These are phyloP conservation scores for Mycogone perniciosa DNA, from an alignment of 2,329 filamentous ascomycete genomes.

Conservation along the genomic window DNA sequence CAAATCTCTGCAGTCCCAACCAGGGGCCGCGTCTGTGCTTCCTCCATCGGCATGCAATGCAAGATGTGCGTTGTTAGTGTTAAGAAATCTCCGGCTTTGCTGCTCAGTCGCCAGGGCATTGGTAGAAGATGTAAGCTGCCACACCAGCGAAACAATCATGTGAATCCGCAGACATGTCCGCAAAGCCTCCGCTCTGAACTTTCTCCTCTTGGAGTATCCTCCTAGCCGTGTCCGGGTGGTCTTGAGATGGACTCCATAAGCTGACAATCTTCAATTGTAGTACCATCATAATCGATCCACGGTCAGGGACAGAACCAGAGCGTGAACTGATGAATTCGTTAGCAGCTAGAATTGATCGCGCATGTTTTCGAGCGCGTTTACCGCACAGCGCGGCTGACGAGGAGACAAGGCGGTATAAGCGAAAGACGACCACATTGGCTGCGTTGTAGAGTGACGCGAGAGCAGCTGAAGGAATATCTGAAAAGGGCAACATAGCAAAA, in stretches of 20 bases:
- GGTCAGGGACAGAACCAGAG: neutral
- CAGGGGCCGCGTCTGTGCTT: too few species aligned
- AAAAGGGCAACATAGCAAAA: neutral
- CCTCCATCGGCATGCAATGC: neutral
- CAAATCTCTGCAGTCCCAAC: too few species aligned
- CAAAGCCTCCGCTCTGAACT: conserved; percentile 13
- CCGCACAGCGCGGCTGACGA: neutral
- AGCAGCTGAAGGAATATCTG: conserved; percentile 5
- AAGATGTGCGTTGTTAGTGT: neutral
- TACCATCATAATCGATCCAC: conserved; percentile 14
- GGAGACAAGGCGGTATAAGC: conserved; percentile 2
- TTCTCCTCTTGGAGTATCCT: conserved; percentile 10
- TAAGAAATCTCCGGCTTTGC: neutral
- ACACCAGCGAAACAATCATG: conserved; percentile 18
- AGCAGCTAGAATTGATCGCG: conserved; percentile 7
- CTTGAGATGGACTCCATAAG: conserved; percentile 14
- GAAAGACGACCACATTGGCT: conserved; percentile 6
- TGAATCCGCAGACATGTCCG: conserved; percentile 13
- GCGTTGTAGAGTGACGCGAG: conserved; percentile 10
- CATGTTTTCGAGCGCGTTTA: conserved; percentile 3
- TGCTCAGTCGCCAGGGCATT: conserved; percentile 9
- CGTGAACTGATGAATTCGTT: neutral
- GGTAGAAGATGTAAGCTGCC: conserved; percentile 12
- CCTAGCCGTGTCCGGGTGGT: conserved; percentile 10
- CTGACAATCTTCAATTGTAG: conserved; percentile 12